Evolutionary conservation across 1,139 yeast genomes (phyloP).

Genomic region (Pneumocystis canis): DNA sequence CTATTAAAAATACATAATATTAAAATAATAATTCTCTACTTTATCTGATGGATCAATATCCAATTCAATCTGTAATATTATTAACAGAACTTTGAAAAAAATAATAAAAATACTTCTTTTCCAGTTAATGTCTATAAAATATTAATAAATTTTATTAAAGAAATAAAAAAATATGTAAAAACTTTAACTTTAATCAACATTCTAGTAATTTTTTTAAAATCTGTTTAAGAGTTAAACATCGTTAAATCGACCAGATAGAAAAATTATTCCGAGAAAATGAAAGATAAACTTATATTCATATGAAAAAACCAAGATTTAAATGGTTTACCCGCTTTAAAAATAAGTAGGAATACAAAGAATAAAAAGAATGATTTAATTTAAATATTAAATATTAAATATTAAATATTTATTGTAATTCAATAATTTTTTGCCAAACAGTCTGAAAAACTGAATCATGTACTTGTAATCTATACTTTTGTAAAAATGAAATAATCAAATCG

Average conservation of each 20-base stretch:
- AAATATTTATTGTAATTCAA: neutral
- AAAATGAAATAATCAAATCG: neutral
- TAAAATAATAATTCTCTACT: slow-evolving; percentile 23
- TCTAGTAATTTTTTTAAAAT: neutral
- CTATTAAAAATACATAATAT: neutral
- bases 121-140: slow-evolving; percentile 48
- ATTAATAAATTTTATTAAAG: neutral
- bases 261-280: neutral
- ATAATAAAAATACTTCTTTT: slow-evolving; percentile 39
- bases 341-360: neutral
- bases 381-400: neutral
- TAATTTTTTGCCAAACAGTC: neutral
- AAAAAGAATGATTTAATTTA: neutral
- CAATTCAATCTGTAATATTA: slow-evolving; percentile 42
- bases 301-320: neutral
- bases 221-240: neutral
- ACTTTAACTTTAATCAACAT: slow-evolving; percentile 57
- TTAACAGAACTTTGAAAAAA: neutral
- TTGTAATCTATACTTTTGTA: neutral
- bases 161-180: slow-evolving; percentile 13
- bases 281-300: neutral
- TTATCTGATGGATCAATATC: slow-evolving; percentile 65
- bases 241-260: neutral
- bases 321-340: neutral
- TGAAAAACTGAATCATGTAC: neutral